Evolutionary conservation across 1,284 basidiomycete species (phyloP).

Genomic region (Malassezia brasiliensis): DNA sequence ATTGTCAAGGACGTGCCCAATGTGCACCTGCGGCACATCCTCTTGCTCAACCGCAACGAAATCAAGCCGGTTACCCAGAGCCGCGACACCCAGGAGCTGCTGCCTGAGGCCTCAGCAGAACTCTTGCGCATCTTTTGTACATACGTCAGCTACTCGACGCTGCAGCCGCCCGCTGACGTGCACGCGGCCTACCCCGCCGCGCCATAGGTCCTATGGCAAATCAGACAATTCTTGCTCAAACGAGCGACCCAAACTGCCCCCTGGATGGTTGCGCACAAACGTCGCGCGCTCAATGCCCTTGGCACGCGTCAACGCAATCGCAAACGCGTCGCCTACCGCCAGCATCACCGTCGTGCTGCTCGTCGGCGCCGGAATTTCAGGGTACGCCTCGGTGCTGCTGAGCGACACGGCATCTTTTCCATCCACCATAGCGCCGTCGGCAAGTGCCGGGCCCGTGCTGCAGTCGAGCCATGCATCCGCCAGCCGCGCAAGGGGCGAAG

Average conservation of each 20-base stretch:
- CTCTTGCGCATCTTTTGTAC: constrained; percentile 32
- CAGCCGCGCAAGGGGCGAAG: constrained; percentile 41
- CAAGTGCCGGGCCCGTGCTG: constrained; percentile 1
- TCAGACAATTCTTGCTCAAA: constrained; percentile 3
- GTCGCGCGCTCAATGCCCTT: constrained; percentile 25
- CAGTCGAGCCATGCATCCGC: constrained; percentile 47
- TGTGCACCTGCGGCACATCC: constrained; percentile 35
- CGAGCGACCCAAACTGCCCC: constrained; percentile 43
- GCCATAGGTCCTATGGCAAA: not conserved
- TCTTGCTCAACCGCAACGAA: constrained; percentile 21
- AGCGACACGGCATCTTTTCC: not conserved
- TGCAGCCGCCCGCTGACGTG: not conserved
- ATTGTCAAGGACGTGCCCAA: constrained; percentile 47
- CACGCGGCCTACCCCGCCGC: not conserved
- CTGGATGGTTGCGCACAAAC: constrained; percentile 49
- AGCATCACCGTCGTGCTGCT: constrained; percentile 48
- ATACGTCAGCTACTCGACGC: not conserved
- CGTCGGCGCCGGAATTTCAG: constrained; percentile 47
- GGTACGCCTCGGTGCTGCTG: constrained; percentile 22
- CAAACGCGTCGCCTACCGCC: constrained; percentile 49
- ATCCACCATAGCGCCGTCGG: not conserved
- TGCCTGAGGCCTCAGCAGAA: constrained; percentile 27
- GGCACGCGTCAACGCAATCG: constrained; percentile 34
- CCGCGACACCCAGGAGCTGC: constrained; percentile 45
- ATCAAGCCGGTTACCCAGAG: constrained; percentile 44